Conservation (phyloP, 192 early-diverging fungal genomes). For the Backusella parvicylindrica region DNA sequence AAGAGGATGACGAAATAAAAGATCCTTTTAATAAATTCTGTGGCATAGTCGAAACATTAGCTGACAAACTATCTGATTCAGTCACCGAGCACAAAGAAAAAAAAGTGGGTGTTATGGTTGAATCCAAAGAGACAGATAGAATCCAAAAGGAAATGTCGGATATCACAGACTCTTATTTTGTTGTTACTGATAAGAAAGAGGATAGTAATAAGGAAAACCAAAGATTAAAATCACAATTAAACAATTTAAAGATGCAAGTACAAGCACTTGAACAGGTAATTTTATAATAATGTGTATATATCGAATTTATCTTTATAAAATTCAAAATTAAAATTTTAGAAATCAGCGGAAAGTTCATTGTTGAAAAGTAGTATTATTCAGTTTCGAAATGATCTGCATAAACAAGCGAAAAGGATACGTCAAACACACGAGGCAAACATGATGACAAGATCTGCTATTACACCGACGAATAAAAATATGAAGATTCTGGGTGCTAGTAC, state of each 20-base stretch:
- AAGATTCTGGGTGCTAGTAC: neutral
- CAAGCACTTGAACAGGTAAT: constrained; percentile 52
- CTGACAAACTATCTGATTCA: constrained; percentile 64
- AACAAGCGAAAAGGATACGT: constrained; percentile 45
- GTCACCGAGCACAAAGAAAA: constrained; percentile 45
- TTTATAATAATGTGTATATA: neutral
- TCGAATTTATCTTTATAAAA: no score
- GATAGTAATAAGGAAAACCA: neutral
- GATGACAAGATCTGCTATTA: neutral
- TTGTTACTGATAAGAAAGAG: constrained; percentile 22
- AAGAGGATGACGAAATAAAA: constrained; percentile 36
- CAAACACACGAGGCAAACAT: constrained; percentile 39
- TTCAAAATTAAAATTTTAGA: constrained; percentile 27
- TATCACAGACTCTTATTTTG: constrained; percentile 55
- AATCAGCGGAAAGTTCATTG: constrained; percentile 59
- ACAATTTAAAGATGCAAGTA: constrained; percentile 56
- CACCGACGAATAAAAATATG: neutral
- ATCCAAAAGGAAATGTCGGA: constrained; percentile 24
- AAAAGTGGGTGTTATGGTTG: neutral
- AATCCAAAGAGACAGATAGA: neutral
- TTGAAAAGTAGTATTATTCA: constrained; percentile 62
- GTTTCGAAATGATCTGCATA: constrained; percentile 61
- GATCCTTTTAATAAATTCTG: constrained; percentile 85
- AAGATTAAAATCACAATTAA: constrained; percentile 48
- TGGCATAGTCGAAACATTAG: constrained; percentile 69